Percentiles rank a stretch among this genome's conserved stretches.
phyloP scores from a whole-genome alignment of 2,329 filamentous ascomycete genomes.

The Scorias spongiosa region DNA sequence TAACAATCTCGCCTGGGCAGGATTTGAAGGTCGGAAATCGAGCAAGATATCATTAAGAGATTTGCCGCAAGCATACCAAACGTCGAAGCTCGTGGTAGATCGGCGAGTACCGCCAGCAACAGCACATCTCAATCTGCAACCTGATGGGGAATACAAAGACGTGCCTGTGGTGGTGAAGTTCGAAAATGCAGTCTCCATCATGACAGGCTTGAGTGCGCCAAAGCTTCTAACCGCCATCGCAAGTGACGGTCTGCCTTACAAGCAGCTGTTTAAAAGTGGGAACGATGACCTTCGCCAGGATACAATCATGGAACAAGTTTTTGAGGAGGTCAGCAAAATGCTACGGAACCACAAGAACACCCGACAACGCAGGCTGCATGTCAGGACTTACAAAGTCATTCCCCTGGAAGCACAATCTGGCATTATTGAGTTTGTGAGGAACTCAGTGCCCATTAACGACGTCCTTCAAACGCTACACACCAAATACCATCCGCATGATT shows the following conservation, averaged over 20 bases:
- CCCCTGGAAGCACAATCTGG: constrained; percentile 74
- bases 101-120: constrained; percentile 74
- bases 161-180: constrained; percentile 63
- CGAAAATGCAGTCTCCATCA: constrained; percentile 64
- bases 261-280: constrained; percentile 86
- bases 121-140: constrained; percentile 62
- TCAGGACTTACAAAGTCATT: constrained; percentile 93
- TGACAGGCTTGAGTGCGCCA: constrained; percentile 77
- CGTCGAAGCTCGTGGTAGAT: constrained; percentile 48
- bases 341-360: constrained; percentile 75
- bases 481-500: constrained; percentile 69
- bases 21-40: constrained; percentile 33
- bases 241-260: constrained; percentile 65
- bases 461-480: constrained; percentile 85
- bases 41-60: constrained; percentile 44
- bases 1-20: constrained; percentile 48
- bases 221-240: constrained; percentile 79
- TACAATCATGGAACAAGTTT: constrained; percentile 98
- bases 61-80: constrained; percentile 43
- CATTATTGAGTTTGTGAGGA: constrained; percentile 90
- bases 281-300: constrained; percentile 95
- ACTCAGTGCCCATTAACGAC: constrained; percentile 83
- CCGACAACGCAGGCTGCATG: constrained; percentile 72
- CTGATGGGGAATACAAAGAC: constrained; percentile 58
- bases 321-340: constrained; percentile 84